Evolutionary conservation across 2,329 filamentous ascomycete genomes (phyloP), one percentile per base, ranked within the genome.

Genomic region (Colletotrichum sp.): DNA sequence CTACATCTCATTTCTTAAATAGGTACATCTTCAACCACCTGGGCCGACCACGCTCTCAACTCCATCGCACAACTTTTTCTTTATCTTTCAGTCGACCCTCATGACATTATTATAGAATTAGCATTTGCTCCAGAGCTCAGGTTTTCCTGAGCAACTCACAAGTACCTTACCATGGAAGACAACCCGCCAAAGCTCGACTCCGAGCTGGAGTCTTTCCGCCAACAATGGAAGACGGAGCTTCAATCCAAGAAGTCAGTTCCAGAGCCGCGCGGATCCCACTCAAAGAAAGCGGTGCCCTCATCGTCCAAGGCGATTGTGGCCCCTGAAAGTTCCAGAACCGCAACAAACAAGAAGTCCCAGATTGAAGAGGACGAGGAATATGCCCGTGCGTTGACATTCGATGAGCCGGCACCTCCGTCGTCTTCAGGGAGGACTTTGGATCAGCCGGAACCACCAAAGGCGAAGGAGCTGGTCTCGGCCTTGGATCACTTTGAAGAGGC

Each of bases 401-500:
- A 86, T 22, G 80, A 80, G 15, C 75, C 77, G 8, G 26, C 57
- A 10, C 69, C 75, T 24, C 55, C 39, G 6, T 30, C 59, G 8
- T 44, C 62, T n/a, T 57, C 62, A 7, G 63, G 30, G 8, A 22
- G 67, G 16, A 57, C 13, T 22, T 8, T 59, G 22, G 71, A 68
- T 8, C 36, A 78, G 12, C 59, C 79, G 18, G 82, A 75, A 28
- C 79, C 76, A 6, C 57, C 75, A 34, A 77, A 80, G 32, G 80
- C 84, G 13, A 83, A 79, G 72, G 84, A 94, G 79, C 94, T 94
- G 6, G 87, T 88, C 26, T 95, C 96, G 13, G 97, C 97, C 1
- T 86, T 99, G 18, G 97, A 99, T 80, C 95, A 98, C 84, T 99
- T 97, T 81, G 97, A 99, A 83, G 92, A 92, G 82, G 97, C 96